Conservation (phyloP, 805 yeast species). For the Candida gorgasii region DNA sequence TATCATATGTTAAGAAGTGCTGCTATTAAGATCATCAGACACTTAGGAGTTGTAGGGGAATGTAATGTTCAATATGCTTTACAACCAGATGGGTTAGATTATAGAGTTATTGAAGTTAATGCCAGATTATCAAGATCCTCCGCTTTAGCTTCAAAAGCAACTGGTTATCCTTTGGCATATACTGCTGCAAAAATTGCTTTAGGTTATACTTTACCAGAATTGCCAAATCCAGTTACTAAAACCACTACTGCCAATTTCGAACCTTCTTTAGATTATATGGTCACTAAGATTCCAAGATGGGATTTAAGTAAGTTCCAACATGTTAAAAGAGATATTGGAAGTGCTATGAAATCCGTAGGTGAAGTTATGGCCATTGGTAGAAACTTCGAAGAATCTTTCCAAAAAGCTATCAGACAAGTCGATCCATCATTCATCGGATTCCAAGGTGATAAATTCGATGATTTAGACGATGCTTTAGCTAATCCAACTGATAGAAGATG, state of each 20-base stretch:
- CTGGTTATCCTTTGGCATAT: slow-evolving; percentile 97
- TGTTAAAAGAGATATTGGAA: slow-evolving; percentile 90
- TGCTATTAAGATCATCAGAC: slow-evolving; percentile 95
- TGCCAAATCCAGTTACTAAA: slow-evolving; percentile 92
- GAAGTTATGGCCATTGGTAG: slow-evolving; percentile 98
- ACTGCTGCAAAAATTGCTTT: slow-evolving; percentile 97
- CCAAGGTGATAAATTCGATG: slow-evolving; percentile 80
- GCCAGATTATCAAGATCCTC: slow-evolving; percentile 98
- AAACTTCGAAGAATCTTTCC: slow-evolving; percentile 96
- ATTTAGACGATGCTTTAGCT: slow-evolving; percentile 72
- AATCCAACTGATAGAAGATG: slow-evolving; percentile 96
- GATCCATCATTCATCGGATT: slow-evolving; percentile 90
- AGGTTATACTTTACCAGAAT: slow-evolving; percentile 91
- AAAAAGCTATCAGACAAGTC: slow-evolving; percentile 94
- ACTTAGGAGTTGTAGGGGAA: slow-evolving; percentile 98
- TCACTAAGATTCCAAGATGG: slow-evolving; percentile 98
- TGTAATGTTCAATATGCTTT: slow-evolving; percentile 97
- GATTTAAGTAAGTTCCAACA: slow-evolving; percentile 94
- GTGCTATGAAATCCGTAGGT: slow-evolving; percentile 98
- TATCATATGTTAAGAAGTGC: slow-evolving; percentile 97
- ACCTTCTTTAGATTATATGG: slow-evolving; percentile 95
- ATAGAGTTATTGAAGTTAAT: slow-evolving; percentile 96
- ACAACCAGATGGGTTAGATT: slow-evolving; percentile 94
- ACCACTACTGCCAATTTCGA: slow-evolving; percentile 96
- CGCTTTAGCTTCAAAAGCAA: slow-evolving; percentile 98